phyloP scores from a whole-genome alignment of 331 rosid genomes.

The Cydonia oblonga region DNA sequence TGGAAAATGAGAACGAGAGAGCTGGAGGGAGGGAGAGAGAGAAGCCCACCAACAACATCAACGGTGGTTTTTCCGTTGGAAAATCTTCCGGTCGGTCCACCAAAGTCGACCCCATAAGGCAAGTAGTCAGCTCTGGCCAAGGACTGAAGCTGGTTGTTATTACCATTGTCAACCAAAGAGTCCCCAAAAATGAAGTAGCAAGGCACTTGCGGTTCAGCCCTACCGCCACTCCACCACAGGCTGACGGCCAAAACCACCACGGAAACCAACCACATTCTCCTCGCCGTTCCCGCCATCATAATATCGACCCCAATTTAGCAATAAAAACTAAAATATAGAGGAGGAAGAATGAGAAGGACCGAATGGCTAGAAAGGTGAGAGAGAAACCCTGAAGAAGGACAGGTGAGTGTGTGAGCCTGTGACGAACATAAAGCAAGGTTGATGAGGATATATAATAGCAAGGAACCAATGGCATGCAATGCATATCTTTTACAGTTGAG shows the following conservation, averaged over 20 bases:
- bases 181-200: conserved; percentile 48
- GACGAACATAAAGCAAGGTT: background rate
- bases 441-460: conserved; percentile 26
- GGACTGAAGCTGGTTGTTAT: conserved; percentile 41
- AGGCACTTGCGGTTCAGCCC: conserved; percentile 35
- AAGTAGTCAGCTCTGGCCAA: conserved; percentile 42
- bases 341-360: background rate
- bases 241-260: conserved; percentile 10
- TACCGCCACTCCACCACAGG: background rate
- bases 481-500: conserved; percentile 38
- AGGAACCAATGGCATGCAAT: background rate
- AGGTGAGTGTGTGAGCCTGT: background rate
- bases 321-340: background rate
- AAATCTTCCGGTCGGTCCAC: conserved; percentile 41
- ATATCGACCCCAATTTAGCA: background rate
- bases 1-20: background rate
- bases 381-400: background rate
- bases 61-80: conserved; percentile 45
- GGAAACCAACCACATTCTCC: conserved; percentile 5
- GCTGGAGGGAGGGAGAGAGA: background rate
- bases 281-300: background rate
- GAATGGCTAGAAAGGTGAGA: background rate
- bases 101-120: conserved; percentile 44
- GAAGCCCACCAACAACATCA: conserved; percentile 34
- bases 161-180: conserved; percentile 43